phyloP scores from a whole-genome alignment of 83 land plant species.

The Picea engelmannii region DNA sequence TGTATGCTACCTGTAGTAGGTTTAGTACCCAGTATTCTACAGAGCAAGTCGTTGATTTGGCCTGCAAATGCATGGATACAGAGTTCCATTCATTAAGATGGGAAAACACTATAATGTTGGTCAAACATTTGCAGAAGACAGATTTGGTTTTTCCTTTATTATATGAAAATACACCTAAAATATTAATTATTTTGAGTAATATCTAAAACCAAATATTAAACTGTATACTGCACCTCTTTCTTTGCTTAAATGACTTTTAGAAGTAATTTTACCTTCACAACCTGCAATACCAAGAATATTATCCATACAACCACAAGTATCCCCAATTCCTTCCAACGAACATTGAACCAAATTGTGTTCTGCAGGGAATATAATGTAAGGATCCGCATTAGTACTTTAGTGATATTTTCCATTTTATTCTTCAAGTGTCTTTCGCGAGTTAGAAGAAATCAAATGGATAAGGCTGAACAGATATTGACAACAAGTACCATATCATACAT shows the following conservation, averaged over 20 bases:
- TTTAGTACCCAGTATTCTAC: conserved; percentile 45
- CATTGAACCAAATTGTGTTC: conserved; percentile 40
- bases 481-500: conserved; percentile 13
- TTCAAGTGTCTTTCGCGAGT: background rate
- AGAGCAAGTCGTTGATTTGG: conserved; percentile 41
- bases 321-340: conserved; percentile 56
- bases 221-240: background rate
- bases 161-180: background rate
- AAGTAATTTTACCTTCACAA: conserved; percentile 34
- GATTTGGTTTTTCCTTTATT: background rate
- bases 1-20: conserved; percentile 44
- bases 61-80: background rate
- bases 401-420: conserved; percentile 8
- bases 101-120: background rate
- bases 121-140: background rate
- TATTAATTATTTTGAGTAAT: background rate
- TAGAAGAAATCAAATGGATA: conserved; percentile 8
- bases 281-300: conserved; percentile 51
- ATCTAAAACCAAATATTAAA: background rate
- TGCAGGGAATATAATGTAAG: conserved; percentile 8
- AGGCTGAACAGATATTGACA: background rate
- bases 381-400: background rate
- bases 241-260: background rate
- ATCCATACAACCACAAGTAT: conserved; percentile 58
- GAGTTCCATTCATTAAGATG: background rate